Evolutionary conservation across 176 grass and related monocot species (phyloP).

Genomic region (Alloteropsis semialata): DNA sequence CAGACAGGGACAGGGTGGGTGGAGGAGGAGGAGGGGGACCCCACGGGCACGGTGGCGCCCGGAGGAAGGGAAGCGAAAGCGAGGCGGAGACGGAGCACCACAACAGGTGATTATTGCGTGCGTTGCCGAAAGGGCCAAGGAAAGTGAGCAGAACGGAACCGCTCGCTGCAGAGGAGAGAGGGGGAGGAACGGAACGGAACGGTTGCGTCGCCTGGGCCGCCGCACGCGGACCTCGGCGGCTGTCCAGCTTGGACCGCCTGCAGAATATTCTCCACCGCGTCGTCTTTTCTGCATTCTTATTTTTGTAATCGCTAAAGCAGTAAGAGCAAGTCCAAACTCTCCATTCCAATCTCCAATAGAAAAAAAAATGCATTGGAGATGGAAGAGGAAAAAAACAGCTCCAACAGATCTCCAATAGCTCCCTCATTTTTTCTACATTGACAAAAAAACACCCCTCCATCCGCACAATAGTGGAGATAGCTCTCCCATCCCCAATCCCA

Average conservation of each 20-base stretch:
- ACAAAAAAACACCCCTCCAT: no score
- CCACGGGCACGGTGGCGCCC: conserved; percentile 28
- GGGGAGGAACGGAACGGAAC: not conserved
- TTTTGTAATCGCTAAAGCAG: no score
- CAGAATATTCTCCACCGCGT: not conserved
- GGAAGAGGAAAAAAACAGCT: no score
- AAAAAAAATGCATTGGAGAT: no score
- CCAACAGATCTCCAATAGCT: no score
- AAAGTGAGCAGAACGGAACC: not conserved
- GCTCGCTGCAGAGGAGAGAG: no score
- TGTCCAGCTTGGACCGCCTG: not conserved
- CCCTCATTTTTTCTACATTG: no score
- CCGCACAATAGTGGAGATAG: no score
- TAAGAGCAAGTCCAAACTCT: no score
- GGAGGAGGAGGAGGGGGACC: conserved; percentile 23
- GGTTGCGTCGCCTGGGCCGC: not conserved
- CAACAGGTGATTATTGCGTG: conserved; percentile 10
- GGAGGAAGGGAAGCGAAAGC: conserved; percentile 9
- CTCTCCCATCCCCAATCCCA: no score
- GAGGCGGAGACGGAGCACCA: not conserved
- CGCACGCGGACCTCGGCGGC: not conserved
- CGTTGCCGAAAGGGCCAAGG: not conserved
- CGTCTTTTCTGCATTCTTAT: not conserved
- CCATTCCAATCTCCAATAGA: no score
- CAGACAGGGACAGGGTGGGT: conserved; percentile 12